Base-by-base conservation (phyloP, 257 asterid species). In the Ocimum tenuiflorum region DNA sequence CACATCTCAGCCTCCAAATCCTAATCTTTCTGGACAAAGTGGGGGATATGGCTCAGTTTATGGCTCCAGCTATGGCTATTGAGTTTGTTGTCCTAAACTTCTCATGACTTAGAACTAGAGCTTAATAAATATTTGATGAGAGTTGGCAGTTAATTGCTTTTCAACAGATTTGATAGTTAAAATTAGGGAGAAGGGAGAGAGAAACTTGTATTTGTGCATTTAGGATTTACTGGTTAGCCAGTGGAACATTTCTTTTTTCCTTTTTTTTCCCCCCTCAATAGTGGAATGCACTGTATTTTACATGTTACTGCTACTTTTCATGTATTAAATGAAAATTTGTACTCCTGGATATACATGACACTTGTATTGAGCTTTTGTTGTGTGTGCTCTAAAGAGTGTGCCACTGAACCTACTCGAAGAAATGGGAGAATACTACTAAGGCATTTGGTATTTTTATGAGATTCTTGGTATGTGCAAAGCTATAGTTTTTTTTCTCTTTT, bases 21-120 rank as follows among this genome's bases (percentile, higher is more conserved):
- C 72, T 18, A 53, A 22, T 41, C 63, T 41, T 66, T 27, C 63
- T 53, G 72, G 72, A 52, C 72, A 66, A 66, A 53, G 55, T 15
- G 72, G 72, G 43, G 63, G 55, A 23, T 66, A 61, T 33, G 67
- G 67, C 43, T 61, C 67, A 1, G 55, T 61, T n/a, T 61, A 52
- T 41, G 64, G 72, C 56, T 54, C 72, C 35, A 53, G 4, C 35
- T 54, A 53, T 6, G 72, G 72, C 11, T 67, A 53, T 54, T 67
- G 72, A 67, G 52, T 27, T 39, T 22, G 33, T 60, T 8, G 27
- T 23, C 17, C 35, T 60, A 8, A 47, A 38, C 29, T 36, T 22
- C 17, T 7, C 46, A 3, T 56, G 2, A 19, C 29, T 56, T 57
- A 35, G 33, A 27, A 31, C 38, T 56, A 45, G 59, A 55, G 27